Evolutionary conservation across 2,329 filamentous ascomycete species (phyloP), one percentile per base, ranked within the genome.

Genomic region (Bimuria novae-zelandiae): DNA sequence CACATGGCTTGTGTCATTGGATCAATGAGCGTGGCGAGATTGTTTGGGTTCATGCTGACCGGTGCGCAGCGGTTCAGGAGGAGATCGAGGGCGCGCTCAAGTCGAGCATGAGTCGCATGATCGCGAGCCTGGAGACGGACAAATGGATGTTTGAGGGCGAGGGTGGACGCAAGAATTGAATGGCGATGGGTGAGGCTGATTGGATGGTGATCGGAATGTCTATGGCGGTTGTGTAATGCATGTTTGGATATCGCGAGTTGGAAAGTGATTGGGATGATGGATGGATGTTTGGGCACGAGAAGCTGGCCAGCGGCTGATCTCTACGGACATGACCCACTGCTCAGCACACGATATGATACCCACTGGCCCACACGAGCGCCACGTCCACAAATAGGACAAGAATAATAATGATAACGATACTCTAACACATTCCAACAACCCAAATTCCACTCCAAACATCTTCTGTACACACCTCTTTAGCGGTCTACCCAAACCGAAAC

Each of bases 91-190:
- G 69, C 12, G 77, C 74, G 49, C 65, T 82, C 48, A 83, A 84
- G 58, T 82, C 85, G 29, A 92, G 87, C 70, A 77, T 95, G 49
- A 80, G 84, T 61, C 84, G 84, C 53, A 90, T 91, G 69, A 88
- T 92, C 2, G 82, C 84, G 14, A 85, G 87, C 12, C 76, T 96
- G 44, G 83, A 89, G 19, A 89, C 94, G 45, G 92, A 96, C 67
- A 89, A 87, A 64, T 96, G 92, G 92, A 95, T 96, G 87, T 96
- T 89, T 74, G 90, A 92, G 71, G 79, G 84, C 1, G 88, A 90
- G 63, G 27, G 16, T 1, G 57, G 61, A 29, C 17, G 46, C 4
- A 54, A 51, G 22, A 7, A 10, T 1, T 40, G 17, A 21, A 27
- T 7, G 41, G 5, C 10, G 32, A 35, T 35, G 16, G 23, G 5